Evolutionary conservation across 768 basidiomycete species (phyloP), one percentile per base, ranked within the genome.

Genomic region (Serendipita sp.): DNA sequence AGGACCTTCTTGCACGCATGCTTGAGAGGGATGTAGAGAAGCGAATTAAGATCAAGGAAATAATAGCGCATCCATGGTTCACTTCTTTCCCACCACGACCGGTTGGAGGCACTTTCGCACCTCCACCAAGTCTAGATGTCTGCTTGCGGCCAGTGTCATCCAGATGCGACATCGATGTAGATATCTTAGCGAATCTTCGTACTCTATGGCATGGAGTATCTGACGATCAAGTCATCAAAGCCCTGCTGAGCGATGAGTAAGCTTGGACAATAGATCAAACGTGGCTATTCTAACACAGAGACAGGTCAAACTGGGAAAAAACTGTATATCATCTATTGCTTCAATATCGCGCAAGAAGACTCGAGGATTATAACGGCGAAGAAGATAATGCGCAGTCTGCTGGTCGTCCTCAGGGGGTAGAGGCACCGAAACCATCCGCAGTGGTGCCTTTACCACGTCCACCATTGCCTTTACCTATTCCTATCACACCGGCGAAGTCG

Each of bases 261-360:
- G 76, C 70, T 48, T 42, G 62, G 2, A 41, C 14, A 13, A 43
- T 38, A 13, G 50, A 28, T 58, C 16, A 16, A 20, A 22, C 50
- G 20, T 9, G 60, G 2, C n/a, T 4, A 38, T 53, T 22, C 51
- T 45, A 26, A 56, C n/a, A 41, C 13, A 83, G 78, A 68, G 68
- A 75, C 60, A 82, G 84, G 62, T 83, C 83, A 60, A 94, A 87
- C 30, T 94, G 91, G 88, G 91, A 98, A 71, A 97, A 99, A 74
- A 90, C 90, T 0, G 88, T 98, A 53, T 99, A 99, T 72, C 85
- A 89, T 69, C 75, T 97, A 3, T 78, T 99, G n/a, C 77, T 86
- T 62, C 83, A 82, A 66, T 97, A 96, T 73, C 82, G 93, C 45
- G 80, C 80, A 58, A 82, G 79, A 66, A 83, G 84, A 62, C 71